Evolutionary conservation across 2,329 filamentous ascomycete genomes (phyloP).

Genomic region (Hypocrella siamensis): DNA sequence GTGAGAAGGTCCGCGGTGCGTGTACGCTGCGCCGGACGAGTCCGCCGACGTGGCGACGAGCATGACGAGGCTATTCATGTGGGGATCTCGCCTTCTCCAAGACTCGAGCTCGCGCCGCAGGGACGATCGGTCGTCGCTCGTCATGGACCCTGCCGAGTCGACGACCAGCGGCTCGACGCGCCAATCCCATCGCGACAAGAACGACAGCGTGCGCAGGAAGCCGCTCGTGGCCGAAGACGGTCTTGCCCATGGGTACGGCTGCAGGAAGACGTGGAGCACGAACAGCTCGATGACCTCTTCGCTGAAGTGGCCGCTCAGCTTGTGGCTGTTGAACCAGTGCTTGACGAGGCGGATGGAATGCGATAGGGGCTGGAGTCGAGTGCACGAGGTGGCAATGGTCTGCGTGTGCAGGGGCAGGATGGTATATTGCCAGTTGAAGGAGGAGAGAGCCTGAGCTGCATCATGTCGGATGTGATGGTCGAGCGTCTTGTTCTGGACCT

Average conservation of each 20-base stretch:
- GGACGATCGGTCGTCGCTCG: conserved; percentile 39
- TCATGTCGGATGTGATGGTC: conserved; percentile 52
- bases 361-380: conserved; percentile 64
- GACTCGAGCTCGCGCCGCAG: conserved; percentile 61
- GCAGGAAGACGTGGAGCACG: conserved; percentile 61
- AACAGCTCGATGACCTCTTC: conserved; percentile 78
- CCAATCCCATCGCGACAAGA: conserved; percentile 88
- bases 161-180: conserved; percentile 65
- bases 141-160: conserved; percentile 50
- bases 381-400: conserved; percentile 64
- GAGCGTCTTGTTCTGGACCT: conserved; percentile 56
- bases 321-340: conserved; percentile 76
- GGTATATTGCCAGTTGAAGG: conserved; percentile 55
- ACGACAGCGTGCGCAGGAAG: conserved; percentile 65
- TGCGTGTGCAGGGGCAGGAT: conserved; percentile 68
- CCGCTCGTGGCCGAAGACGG: conserved; percentile 67
- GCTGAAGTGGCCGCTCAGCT: conserved; percentile 59
- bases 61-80: conserved; percentile 68
- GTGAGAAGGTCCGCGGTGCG: conserved; percentile 53
- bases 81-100: conserved; percentile 78
- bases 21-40: conserved; percentile 65
- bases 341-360: conserved; percentile 74
- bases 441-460: conserved; percentile 51
- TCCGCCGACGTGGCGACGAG: conserved; percentile 74
- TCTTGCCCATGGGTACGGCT: conserved; percentile 63